phyloP scores from a whole-genome alignment of 305 asterid genomes.

The Rubia tinctorum region DNA sequence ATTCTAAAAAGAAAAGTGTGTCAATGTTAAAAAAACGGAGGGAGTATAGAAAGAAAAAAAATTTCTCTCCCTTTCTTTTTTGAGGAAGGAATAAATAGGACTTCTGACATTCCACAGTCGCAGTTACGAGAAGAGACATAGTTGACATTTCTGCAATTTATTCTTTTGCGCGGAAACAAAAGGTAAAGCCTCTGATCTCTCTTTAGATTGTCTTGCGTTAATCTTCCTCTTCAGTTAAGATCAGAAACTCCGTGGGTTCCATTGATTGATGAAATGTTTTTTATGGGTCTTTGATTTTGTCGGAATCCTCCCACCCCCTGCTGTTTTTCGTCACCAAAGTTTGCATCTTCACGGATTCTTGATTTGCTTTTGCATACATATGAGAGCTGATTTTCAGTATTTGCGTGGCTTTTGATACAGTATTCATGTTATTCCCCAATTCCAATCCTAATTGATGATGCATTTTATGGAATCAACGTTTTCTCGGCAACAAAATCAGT shows the following conservation, averaged over 20 bases:
- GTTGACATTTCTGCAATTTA: not conserved
- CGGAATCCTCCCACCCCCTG: not conserved
- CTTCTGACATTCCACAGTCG: not conserved
- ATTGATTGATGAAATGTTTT: not conserved
- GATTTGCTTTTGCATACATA: not conserved
- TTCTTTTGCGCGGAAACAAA: not conserved
- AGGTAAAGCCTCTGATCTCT: not conserved
- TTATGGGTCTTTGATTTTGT: not conserved
- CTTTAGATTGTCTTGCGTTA: not conserved
- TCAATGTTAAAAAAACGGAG: no score
- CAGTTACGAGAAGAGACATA: not conserved
- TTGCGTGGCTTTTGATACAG: not conserved
- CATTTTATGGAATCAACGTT: slow-evolving; percentile 54
- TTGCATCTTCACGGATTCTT: slow-evolving; percentile 1
- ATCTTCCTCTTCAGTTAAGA: not conserved
- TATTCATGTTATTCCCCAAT: not conserved
- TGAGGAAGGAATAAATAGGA: not conserved
- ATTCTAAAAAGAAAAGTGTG: no score
- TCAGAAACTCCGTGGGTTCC: not conserved
- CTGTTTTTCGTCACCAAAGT: no score
- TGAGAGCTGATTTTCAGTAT: not conserved
- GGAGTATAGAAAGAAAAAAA: not conserved
- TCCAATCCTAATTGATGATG: slow-evolving; percentile 37
- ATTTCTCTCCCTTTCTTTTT: no score
- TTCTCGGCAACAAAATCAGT: slow-evolving; percentile 33